Base-by-base conservation (phyloP, 257 asterid genomes). In the Ocimum tenuiflorum region DNA sequence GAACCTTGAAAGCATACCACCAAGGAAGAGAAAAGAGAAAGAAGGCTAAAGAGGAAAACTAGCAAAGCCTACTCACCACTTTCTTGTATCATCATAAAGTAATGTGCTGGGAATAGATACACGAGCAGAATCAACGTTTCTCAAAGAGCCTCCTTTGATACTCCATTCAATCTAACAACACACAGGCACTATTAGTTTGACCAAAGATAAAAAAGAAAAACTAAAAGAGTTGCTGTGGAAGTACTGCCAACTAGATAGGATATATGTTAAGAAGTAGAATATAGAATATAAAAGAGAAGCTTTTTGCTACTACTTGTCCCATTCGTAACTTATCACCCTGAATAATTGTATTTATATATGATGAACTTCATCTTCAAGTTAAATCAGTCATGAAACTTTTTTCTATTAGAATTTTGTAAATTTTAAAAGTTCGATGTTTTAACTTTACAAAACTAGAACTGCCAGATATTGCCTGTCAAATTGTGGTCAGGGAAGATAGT, bases 91-190 rank as follows among this genome's bases (percentile, higher is more conserved):
- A 60, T 94, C 97, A 70, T 81, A 90, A 57, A 67, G 70, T 68
- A 94, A 68, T 57, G 97, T 94, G 82, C 94, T 80, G 43, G 99
- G 99, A 53, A 94, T 84, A 24, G 99, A 94, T 57, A 89, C 71
- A 54, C 96, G 83, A 18, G 97, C 99, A 69, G 99, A 94, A 68
- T 94, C 96, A 23, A 83, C 43, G 74, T 94, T 94, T 74, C 97
- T 88, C 81, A 90, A 73, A 50, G 95, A 73, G 59, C 99, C 97
- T 43, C 91, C 94, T 82, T 85, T 94, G 70, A 89, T 85, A 67
- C 94, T 94, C 97, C 99, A 94, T 76, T 94, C 97, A 69, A 94
- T 90, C 99, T 90, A 67, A 52, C 29, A 80, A 38, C 3, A 67
- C 1, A 66, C 9, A 50, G 19, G 51, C 45, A 63, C 50, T 61